Evolutionary conservation across 352 stramenopile genomes (phyloP).

Genomic region (Globisporangium sylvaticum): DNA sequence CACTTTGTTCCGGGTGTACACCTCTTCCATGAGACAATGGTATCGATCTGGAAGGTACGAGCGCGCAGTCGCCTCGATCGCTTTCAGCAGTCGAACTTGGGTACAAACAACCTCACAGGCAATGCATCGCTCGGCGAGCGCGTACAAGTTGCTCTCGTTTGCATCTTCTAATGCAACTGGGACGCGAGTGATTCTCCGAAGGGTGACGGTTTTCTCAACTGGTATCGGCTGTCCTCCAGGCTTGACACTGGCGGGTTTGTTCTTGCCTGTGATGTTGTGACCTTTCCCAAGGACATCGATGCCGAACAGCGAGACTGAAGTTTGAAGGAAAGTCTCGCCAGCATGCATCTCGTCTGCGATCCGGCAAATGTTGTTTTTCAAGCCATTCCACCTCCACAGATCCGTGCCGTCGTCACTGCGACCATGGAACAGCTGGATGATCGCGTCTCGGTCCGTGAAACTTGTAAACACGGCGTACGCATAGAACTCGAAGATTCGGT

Average conservation of each 20-base stretch:
- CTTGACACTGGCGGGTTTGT: conserved; percentile 10
- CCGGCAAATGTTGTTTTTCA: conserved; percentile 44
- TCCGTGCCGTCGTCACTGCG: conserved; percentile 21
- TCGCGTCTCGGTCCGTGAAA: conserved; percentile 44
- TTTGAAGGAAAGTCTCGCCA: conserved; percentile 44
- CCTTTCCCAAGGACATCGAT: not conserved
- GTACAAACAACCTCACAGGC: conserved; percentile 59
- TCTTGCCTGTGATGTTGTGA: conserved; percentile 17
- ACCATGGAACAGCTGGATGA: conserved; percentile 45
- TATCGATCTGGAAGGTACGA: conserved; percentile 64
- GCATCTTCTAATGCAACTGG: conserved; percentile 43
- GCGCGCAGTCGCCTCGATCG: conserved; percentile 60
- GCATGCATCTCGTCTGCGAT: conserved; percentile 46
- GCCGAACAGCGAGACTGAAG: conserved; percentile 31
- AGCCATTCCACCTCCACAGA: conserved; percentile 32
- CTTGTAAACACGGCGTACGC: conserved; percentile 72
- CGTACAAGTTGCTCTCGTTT: conserved; percentile 55
- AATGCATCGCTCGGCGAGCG: conserved; percentile 56
- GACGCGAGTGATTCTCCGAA: conserved; percentile 49
- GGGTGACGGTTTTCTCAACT: conserved; percentile 29
- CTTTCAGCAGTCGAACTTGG: conserved; percentile 57
- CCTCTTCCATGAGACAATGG: conserved; percentile 64
- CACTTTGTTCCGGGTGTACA: conserved; percentile 48
- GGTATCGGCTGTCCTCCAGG: not conserved
- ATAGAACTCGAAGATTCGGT: conserved; percentile 80